A percentile compares a stretch with the other conserved stretches of the same genome.
Evolutionary conservation across 176 grass and related monocot species (phyloP).

Genomic region (Dendrocalamus sinicus): DNA sequence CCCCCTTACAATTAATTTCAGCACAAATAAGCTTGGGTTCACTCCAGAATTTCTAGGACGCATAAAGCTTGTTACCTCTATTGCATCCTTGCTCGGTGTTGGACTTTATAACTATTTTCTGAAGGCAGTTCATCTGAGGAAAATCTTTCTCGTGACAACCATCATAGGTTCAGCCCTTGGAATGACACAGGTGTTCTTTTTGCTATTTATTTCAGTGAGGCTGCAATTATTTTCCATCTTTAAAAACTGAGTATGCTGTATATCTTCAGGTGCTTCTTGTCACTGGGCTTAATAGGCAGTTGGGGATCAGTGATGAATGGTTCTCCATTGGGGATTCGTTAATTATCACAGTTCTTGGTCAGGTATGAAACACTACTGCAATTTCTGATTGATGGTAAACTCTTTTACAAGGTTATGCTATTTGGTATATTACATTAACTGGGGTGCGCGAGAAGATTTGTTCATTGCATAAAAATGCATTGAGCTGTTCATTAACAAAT

Average conservation of each 20-base stretch:
- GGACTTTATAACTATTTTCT: slow-evolving; percentile 94
- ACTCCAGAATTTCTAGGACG: slow-evolving; percentile 97
- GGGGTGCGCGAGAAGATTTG: background rate
- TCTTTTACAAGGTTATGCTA: slow-evolving; percentile 11
- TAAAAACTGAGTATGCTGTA: slow-evolving; percentile 31
- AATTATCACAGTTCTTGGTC: slow-evolving; percentile 96
- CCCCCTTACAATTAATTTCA: slow-evolving; percentile 56
- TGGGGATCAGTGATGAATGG: slow-evolving; percentile 95
- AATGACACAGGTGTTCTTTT: slow-evolving; percentile 83
- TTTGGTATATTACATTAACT: slow-evolving; percentile 28
- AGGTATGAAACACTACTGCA: slow-evolving; percentile 51
- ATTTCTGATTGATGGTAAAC: slow-evolving; percentile 6
- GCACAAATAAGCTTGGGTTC: slow-evolving; percentile 96
- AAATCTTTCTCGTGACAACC: slow-evolving; percentile 94
- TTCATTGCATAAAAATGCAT: background rate
- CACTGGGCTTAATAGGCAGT: slow-evolving; percentile 79
- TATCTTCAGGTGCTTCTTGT: slow-evolving; percentile 80
- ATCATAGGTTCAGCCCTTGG: slow-evolving; percentile 89
- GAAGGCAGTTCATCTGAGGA: slow-evolving; percentile 87
- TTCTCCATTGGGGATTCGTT: slow-evolving; percentile 97
- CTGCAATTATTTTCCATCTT: slow-evolving; percentile 33
- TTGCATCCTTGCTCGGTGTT: slow-evolving; percentile 90
- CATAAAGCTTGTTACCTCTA: slow-evolving; percentile 92
- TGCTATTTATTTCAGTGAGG: slow-evolving; percentile 45
- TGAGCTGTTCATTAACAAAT: background rate